Evolutionary conservation across 1,284 basidiomycete species (phyloP).

Genomic region (Ganoderma resinaceum): DNA sequence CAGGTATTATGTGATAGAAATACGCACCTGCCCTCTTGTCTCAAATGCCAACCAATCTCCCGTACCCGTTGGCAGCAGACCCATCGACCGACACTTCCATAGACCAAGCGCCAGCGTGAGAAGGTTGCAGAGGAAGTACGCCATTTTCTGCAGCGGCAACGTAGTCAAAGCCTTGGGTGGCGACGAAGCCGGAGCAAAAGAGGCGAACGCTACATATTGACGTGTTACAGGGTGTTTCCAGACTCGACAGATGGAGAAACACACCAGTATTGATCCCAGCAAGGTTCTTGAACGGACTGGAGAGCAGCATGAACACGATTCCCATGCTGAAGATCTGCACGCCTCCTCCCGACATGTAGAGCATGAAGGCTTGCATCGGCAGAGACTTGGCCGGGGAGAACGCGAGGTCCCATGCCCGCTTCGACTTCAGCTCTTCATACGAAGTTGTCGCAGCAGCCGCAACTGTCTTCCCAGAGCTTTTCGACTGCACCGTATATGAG

Average conservation of each 20-base stretch:
- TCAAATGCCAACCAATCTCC: conserved; percentile 95
- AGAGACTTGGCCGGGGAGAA: conserved; percentile 85
- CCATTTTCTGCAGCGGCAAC: conserved; percentile 70
- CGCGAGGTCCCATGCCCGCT: conserved; percentile 89
- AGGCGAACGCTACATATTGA: conserved; percentile 60
- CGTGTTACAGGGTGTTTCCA: neutral
- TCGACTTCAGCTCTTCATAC: conserved; percentile 75
- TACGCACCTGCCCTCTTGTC: conserved; percentile 71
- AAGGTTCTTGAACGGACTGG: conserved; percentile 83
- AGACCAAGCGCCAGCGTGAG: conserved; percentile 81
- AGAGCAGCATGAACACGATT: conserved; percentile 89
- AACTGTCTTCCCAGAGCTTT: conserved; percentile 36
- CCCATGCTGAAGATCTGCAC: conserved; percentile 95
- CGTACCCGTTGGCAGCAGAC: conserved; percentile 85
- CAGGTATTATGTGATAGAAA: neutral
- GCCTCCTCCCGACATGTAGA: conserved; percentile 94
- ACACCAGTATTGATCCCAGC: conserved; percentile 78
- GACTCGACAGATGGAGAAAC: conserved; percentile 32
- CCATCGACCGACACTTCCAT: conserved; percentile 93
- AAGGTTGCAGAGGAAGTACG: conserved; percentile 74
- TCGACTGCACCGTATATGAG: conserved; percentile 34
- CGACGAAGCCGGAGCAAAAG: conserved; percentile 64
- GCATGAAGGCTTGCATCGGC: conserved; percentile 95
- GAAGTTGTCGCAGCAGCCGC: conserved; percentile 45
- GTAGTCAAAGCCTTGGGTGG: conserved; percentile 58